Conservation (phyloP, 164 flowering plant genomes). For the Aristolochia californica region DNA sequence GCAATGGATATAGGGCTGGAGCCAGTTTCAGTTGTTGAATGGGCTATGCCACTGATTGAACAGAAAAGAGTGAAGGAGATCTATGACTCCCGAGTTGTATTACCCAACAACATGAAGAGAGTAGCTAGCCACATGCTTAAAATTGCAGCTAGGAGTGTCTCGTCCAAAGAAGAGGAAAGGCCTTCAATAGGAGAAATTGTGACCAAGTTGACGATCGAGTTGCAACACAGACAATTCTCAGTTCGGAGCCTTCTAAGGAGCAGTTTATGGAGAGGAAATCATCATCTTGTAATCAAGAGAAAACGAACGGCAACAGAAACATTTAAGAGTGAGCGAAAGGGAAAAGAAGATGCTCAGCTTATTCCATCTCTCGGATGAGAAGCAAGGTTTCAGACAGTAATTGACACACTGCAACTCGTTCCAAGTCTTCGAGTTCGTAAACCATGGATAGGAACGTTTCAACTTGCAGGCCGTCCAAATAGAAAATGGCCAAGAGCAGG, state of each 20-base stretch:
- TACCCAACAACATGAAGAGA: conserved; percentile 6
- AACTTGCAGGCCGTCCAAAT: background rate
- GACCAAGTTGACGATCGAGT: conserved; percentile 11
- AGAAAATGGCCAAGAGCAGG: conserved; percentile 6
- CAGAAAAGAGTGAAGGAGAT: conserved; percentile 6
- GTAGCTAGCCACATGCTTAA: conserved; percentile 13
- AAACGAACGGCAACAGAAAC: background rate
- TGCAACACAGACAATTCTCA: conserved; percentile 13
- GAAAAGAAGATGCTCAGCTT: no score
- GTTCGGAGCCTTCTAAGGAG: conserved; percentile 8
- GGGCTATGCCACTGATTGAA: conserved; percentile 20
- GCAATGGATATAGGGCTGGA: conserved; percentile 32
- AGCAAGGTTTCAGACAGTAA: no score
- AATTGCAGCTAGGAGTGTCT: conserved; percentile 30
- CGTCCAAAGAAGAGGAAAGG: conserved; percentile 7
- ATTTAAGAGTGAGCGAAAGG: background rate
- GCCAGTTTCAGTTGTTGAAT: conserved; percentile 33
- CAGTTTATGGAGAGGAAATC: no score
- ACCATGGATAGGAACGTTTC: no score
- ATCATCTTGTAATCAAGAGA: conserved; percentile 2
- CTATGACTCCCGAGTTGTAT: conserved; percentile 9
- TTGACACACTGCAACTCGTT: no score
- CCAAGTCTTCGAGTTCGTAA: no score
- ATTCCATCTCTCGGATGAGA: no score
- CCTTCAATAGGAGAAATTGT: conserved; percentile 18